Conservation (phyloP, 345 rosid genomes). For the Acer negundo region DNA sequence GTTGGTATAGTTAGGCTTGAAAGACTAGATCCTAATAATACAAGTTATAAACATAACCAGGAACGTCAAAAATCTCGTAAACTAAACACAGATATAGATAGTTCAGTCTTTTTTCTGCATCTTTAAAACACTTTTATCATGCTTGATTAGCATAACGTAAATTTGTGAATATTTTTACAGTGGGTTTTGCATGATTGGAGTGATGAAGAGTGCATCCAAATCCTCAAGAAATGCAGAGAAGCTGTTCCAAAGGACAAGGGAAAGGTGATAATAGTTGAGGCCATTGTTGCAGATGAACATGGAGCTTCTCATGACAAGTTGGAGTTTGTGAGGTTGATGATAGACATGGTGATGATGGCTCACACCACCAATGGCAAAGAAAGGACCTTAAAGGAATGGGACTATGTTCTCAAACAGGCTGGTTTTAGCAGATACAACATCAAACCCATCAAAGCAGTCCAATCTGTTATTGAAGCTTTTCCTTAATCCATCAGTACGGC, state of each 20-base stretch:
- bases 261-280: conserved; percentile 65
- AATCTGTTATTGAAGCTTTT: conserved; percentile 54
- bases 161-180: conserved; percentile 24
- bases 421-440: conserved; percentile 53
- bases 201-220: conserved; percentile 63
- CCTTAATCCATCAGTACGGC: not conserved
- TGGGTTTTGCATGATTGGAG: conserved; percentile 76
- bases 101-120: no score
- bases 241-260: conserved; percentile 50
- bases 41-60: no score
- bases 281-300: conserved; percentile 44
- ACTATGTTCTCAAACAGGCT: conserved; percentile 47
- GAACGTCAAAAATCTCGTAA: no score
- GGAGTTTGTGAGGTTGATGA: conserved; percentile 44
- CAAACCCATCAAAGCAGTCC: conserved; percentile 41
- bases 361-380: conserved; percentile 65
- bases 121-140: not conserved
- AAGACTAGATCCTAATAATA: not conserved
- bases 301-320: conserved; percentile 31
- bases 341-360: conserved; percentile 83
- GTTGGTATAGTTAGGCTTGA: conserved; percentile 31
- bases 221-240: conserved; percentile 66
- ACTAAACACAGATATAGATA: no score
- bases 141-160: not conserved
- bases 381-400: conserved; percentile 69